Base-by-base conservation (phyloP, 306 rosid species). In the Rosa lucieae region DNA sequence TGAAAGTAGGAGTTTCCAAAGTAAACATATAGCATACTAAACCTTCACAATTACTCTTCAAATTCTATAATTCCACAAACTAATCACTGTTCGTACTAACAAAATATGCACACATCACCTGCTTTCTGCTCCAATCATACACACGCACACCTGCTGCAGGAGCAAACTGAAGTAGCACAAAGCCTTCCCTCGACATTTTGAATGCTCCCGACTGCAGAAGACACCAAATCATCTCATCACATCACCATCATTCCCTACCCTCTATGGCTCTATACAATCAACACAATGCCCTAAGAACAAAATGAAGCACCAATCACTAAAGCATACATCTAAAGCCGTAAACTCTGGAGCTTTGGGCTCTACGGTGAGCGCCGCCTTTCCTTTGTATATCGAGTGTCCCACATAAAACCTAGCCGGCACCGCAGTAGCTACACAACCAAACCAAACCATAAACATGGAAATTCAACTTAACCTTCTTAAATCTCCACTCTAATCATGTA, bases 301-400 rank as follows among this genome's bases (percentile, higher is more conserved):
- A 67, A 46, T 6, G 46, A 68, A 46, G 47, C 15, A 37, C 18
- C 42, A 74, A 69, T 78, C 52, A 80, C 17, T 84, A 42, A 83
- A 82, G 52, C 89, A 72, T 93, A 91, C 99, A 48, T 91, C 97
- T 26, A 93, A 78, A 5, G 94, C 79, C 0, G 82, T 80, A 70
- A 95, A 95, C 52, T 93, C 97, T 0, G 98, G 99, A 26, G 96
- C 92, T 77, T 85, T 85, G 58, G 99, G 98, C 85, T 91, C 89
- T 48, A 93, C 82, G 3, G 97, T 87, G 62, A 95, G 96, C 18
- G 94, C 98, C 51, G 99, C 94, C 84, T 95, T 95, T 78, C 99
- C 99, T 85, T 95, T 95, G 88, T 93, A 95, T 85, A 95, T 88
- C 5, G 99, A 93, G 85, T 90, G 97, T 70, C 94, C 91, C 72